Evolutionary conservation across 768 basidiomycete species (phyloP), one percentile per base, ranked within the genome.

Genomic region (Termitomyces sp.): DNA sequence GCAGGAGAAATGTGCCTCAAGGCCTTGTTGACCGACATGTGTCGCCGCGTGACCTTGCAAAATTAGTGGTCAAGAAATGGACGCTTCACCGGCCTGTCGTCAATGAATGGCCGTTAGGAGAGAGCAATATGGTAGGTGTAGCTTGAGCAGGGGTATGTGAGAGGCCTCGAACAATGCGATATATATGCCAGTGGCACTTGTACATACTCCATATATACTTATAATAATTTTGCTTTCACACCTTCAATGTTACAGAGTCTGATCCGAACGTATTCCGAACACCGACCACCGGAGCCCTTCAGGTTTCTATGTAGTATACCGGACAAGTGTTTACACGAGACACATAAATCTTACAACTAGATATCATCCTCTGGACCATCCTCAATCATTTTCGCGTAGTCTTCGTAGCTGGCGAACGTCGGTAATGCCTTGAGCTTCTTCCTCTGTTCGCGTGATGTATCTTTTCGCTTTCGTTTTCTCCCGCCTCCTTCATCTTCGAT

Each of bases 361-460:
- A 87, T 75, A 69, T 85, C 74, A 62, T 89, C 86, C 70, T 89
- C 87, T 12, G 83, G 79, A 10, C 75, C 84, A 55, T 88, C 86
- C 67, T 93, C 91, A 56, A 93, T 94, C 82, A 93, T 77, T 72
- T 76, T 84, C 44, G 85, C 87, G 62, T 91, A 94, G 56, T 92
- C 91, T 57, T 94, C 91, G 63, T 92, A 92, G 65, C 83, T 89
- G 11, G 91, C 91, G 66, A 94, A 94, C 35, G 87, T 91, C 5
- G 89, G 89, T 61, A 91, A 66, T 10, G 81, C 77, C 56, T 75
- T 76, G 66, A 81, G 65, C 72, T 85, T 92, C 76, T 91, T 91
- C 71, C 85, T 79, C 71, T 77, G 80, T 65, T 69, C 75, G 56
- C 72, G 70, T 41, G 63, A 67, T 37, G 63, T 69, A 8, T 75